Percentiles rank a stretch among this genome's conserved stretches.
Conservation (phyloP, 495 filamentous ascomycete genomes). For the Penicillium paxilli region DNA sequence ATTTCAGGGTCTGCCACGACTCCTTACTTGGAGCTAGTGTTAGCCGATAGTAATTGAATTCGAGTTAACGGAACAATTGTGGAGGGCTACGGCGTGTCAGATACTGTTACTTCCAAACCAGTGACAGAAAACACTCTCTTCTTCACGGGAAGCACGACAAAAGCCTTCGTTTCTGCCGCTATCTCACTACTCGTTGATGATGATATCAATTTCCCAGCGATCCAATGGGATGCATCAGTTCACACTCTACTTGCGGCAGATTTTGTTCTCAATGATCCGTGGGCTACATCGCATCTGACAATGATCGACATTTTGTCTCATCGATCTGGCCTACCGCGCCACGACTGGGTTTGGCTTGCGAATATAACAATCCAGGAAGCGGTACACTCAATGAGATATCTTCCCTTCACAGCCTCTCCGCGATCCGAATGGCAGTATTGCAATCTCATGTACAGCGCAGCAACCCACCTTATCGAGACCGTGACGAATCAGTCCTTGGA, state of each 20-base stretch:
- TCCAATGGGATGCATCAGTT: constrained; percentile 50
- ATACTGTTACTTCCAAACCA: constrained; percentile 31
- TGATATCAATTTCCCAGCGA: constrained; percentile 21
- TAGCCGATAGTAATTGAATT: too few species aligned
- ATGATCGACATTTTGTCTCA: constrained; percentile 53
- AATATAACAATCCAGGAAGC: constrained; percentile 26
- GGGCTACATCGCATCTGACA: constrained; percentile 44
- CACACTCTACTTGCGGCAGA: constrained; percentile 45
- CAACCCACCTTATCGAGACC: constrained; percentile 37
- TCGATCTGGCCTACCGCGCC: constrained; percentile 48
- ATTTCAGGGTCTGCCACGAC: background rate
- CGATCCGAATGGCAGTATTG: constrained; percentile 49
- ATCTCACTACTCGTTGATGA: constrained; percentile 46
- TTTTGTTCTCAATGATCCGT: constrained; percentile 48
- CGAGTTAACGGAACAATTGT: background rate
- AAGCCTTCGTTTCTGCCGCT: constrained; percentile 53
- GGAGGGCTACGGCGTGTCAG: constrained; percentile 47
- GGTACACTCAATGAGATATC: constrained; percentile 40
- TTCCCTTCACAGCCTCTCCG: constrained; percentile 41
- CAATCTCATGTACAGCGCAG: constrained; percentile 52
- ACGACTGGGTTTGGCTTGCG: constrained; percentile 34
- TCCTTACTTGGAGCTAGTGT: background rate
- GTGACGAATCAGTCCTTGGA: constrained; percentile 39
- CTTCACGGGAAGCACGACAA: constrained; percentile 50
- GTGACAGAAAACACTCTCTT: constrained; percentile 48